phyloP scores from a whole-genome alignment of 805 yeast species.

The Jamesozyma jinghongensis region DNA sequence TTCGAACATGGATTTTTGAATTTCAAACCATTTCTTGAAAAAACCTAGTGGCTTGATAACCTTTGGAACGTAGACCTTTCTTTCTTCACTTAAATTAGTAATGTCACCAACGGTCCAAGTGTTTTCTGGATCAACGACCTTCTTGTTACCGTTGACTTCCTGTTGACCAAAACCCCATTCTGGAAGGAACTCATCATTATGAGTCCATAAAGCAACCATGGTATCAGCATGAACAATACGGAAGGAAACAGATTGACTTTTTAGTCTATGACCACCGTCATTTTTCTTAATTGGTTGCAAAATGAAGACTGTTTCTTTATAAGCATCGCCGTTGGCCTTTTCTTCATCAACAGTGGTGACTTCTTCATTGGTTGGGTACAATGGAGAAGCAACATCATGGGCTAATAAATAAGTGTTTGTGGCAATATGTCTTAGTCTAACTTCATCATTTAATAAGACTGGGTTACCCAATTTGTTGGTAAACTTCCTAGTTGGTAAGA shows the following conservation, averaged over 20 bases:
- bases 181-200: slow-evolving; percentile 72
- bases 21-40: slow-evolving; percentile 79
- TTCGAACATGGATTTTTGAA: slow-evolving; percentile 80
- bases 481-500: slow-evolving; percentile 52
- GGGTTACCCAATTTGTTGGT: slow-evolving; percentile 37
- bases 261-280: slow-evolving; percentile 37
- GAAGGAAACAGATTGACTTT: slow-evolving; percentile 61
- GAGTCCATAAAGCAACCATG: slow-evolving; percentile 91
- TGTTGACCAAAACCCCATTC: slow-evolving; percentile 92
- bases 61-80: slow-evolving; percentile 60
- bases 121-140: slow-evolving; percentile 55
- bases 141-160: slow-evolving; percentile 93
- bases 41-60: slow-evolving; percentile 57
- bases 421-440: slow-evolving; percentile 72
- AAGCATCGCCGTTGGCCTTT: slow-evolving; percentile 43
- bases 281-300: slow-evolving; percentile 52
- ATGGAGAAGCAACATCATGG: slow-evolving; percentile 95
- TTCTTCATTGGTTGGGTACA: slow-evolving; percentile 87
- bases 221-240: slow-evolving; percentile 76
- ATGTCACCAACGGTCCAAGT: slow-evolving; percentile 72
- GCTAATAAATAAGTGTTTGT: slow-evolving; percentile 76
- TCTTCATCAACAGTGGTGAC: slow-evolving; percentile 67
- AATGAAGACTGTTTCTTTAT: slow-evolving; percentile 70
- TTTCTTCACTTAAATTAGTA: slow-evolving; percentile 50
- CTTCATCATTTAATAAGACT: slow-evolving; percentile 59